Evolutionary conservation across 106 monocot species (phyloP), one percentile per base, ranked within the genome.

Genomic region (Dioscorea zingiberensis): DNA sequence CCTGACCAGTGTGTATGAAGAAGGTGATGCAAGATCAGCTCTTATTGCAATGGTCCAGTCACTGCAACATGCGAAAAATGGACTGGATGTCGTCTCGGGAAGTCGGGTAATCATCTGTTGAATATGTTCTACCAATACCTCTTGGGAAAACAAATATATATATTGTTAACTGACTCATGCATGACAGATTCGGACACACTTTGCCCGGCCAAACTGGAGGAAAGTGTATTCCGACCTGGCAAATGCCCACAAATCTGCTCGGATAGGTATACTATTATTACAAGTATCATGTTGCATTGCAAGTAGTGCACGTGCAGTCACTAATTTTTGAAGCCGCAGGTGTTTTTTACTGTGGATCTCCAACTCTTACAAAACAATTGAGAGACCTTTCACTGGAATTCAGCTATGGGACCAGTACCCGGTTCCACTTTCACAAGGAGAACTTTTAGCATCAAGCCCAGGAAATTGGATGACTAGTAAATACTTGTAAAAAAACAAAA

Each of bases 351-450:
- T 92, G 97, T 49, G 92, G 97, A 53, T 76, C 92, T 14, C 77
- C 92, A n/a, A 76, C 78, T 22, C 83, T 97, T 21, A 88, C 91
- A 68, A 88, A 92, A 60, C 71, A 69, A 27, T 62, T 98, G 25
- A 88, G 29, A 58, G 83, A 88, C 44, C 88, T 98, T 69, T 85
- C 92, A 18, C 51, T 75, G 32, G 97, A 98, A 68, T 92, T 88
- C 80, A 92, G 86, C 74, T 85, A 92, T 61, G 88, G 53, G 16
- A 92, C 93, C 1, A 71, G 73, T 28, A 92, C 92, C 7, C 76
- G 97, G 1, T 98, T 98, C 71, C 85, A 98, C 24, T 98, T 98
- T 79, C 88, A 98, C 71, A 98, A 98, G 73, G 97, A 98, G 69
- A 98, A 92, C 73, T 98, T 95, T 45, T 90, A 87, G 70, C 22